Evolutionary conservation across 768 basidiomycete genomes (phyloP).

Genomic region (Lyophyllum shimeji): DNA sequence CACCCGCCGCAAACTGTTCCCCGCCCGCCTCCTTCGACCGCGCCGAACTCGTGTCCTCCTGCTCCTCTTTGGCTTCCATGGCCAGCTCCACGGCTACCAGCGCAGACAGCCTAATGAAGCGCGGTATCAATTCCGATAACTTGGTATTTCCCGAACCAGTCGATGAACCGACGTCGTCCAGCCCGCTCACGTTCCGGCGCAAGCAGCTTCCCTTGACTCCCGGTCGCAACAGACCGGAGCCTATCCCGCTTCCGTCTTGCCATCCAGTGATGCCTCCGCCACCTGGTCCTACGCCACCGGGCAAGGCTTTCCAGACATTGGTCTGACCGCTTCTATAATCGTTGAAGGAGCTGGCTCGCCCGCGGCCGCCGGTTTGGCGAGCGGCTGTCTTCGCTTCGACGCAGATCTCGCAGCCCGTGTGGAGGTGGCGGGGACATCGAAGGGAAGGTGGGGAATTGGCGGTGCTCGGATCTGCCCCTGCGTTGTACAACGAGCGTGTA

Average conservation of each 20-base stretch:
- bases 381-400: constrained; percentile 53
- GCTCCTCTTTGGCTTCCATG: constrained; percentile 63
- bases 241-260: constrained; percentile 75
- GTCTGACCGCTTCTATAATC: constrained; percentile 13
- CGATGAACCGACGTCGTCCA: constrained; percentile 18
- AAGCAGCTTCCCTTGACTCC: constrained; percentile 57
- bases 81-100: constrained; percentile 77
- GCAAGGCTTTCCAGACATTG: constrained; percentile 32
- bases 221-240: constrained; percentile 63
- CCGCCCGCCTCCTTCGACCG: constrained; percentile 21
- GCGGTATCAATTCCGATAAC: constrained; percentile 61
- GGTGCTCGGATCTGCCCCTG: constrained; percentile 60
- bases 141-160: constrained; percentile 61
- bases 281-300: constrained; percentile 31
- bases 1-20: constrained; percentile 19
- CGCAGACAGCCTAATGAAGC: constrained; percentile 78
- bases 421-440: constrained; percentile 73
- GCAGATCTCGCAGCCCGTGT: constrained; percentile 75
- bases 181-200: constrained; percentile 42
- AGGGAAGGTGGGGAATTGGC: constrained; percentile 62
- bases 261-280: constrained; percentile 66
- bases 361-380: constrained; percentile 27
- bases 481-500: constrained; percentile 51
- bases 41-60: constrained; percentile 31
- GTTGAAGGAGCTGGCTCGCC: constrained; percentile 18